Evolutionary conservation across 2,329 filamentous ascomycete species (phyloP).

Genomic region (Fusarium acutatum): DNA sequence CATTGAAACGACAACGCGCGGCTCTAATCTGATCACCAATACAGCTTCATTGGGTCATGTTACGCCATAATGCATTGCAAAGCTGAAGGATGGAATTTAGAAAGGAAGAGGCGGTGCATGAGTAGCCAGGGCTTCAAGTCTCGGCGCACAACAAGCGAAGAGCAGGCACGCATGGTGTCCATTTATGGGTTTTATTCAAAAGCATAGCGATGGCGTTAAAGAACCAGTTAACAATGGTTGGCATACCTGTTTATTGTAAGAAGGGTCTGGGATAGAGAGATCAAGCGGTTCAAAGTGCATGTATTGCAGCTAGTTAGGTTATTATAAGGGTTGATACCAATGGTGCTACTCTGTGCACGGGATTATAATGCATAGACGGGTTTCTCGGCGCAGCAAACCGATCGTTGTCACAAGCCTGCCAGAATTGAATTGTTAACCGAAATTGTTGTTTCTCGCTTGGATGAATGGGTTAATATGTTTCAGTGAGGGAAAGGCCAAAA

Average conservation of each 20-base stretch:
- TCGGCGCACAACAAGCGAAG: background rate
- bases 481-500: background rate
- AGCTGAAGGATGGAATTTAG: background rate
- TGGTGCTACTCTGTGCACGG: background rate
- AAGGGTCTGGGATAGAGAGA: background rate
- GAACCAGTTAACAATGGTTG: background rate
- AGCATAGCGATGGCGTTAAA: constrained; percentile 39
- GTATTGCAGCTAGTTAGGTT: background rate
- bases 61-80: background rate
- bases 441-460: constrained; percentile 15
- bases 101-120: background rate
- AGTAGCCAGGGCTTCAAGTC: background rate
- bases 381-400: background rate
- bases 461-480: background rate
- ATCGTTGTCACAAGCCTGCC: background rate
- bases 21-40: constrained; percentile 1
- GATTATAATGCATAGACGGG: background rate
- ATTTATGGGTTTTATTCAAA: constrained; percentile 11
- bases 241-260: background rate
- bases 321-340: constrained; percentile 5
- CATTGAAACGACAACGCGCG: constrained; percentile 16
- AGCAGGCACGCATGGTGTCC: background rate
- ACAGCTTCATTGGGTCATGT: background rate
- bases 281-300: background rate
- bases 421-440: background rate